Evolutionary conservation across 2,329 filamentous ascomycete species (phyloP).

Genomic region (Talaromyces sp.): DNA sequence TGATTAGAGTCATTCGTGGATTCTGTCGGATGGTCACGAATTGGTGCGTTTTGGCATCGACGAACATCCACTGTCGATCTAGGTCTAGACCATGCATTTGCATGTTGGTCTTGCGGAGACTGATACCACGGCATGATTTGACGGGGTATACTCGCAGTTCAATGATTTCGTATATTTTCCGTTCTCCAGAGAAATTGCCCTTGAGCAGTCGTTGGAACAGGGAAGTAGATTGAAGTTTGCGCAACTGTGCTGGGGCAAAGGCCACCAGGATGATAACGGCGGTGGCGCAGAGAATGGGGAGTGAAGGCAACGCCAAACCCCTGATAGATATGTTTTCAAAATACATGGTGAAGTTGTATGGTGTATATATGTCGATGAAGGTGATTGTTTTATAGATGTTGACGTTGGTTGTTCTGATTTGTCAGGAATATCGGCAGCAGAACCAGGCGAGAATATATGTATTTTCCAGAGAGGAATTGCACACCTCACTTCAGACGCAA

Average conservation of each 20-base stretch:
- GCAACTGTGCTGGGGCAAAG: slow-evolving; percentile 4
- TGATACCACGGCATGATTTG: slow-evolving; percentile 61
- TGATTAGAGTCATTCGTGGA: slow-evolving; percentile 59
- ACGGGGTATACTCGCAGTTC: slow-evolving; percentile 57
- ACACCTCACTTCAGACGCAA: background rate
- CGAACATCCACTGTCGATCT: slow-evolving; percentile 64
- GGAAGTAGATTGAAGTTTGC: slow-evolving; percentile 1
- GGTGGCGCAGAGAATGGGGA: background rate
- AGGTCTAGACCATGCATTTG: slow-evolving; percentile 55
- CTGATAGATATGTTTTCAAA: background rate
- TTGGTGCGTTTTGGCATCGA: slow-evolving; percentile 48
- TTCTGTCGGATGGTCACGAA: slow-evolving; percentile 61
- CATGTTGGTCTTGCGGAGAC: slow-evolving; percentile 48
- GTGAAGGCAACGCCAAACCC: background rate
- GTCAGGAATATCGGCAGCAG: background rate
- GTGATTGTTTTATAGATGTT: background rate
- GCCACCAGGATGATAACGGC: slow-evolving; percentile 3
- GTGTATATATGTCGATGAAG: background rate
- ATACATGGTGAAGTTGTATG: background rate
- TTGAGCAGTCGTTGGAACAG: background rate
- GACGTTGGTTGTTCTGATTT: background rate
- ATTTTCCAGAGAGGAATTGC: background rate
- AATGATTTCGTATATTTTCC: slow-evolving; percentile 23
- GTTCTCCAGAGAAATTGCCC: background rate
- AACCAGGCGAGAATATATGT: background rate